phyloP scores from a whole-genome alignment of 257 asterid species.

The Solanum okadae region DNA sequence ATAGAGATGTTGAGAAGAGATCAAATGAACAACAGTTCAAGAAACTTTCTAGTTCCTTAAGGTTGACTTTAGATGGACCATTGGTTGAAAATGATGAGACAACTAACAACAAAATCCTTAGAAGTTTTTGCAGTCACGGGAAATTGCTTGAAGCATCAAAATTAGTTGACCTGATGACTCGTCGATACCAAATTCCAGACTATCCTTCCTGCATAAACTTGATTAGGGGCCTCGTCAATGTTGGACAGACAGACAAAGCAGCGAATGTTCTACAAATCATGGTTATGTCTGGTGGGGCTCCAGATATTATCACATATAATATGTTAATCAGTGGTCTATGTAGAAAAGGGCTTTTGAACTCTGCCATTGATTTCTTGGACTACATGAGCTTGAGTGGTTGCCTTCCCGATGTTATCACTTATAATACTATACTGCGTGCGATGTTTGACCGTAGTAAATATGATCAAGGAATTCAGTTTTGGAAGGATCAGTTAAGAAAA shows the following conservation, averaged over 20 bases:
- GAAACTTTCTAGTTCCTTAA: slow-evolving; percentile 21
- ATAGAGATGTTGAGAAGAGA: slow-evolving; percentile 14
- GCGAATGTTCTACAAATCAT: slow-evolving; percentile 49
- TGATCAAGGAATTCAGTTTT: slow-evolving; percentile 57
- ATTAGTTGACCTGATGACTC: slow-evolving; percentile 64
- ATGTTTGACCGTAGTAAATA: slow-evolving; percentile 52
- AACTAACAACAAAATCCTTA: slow-evolving; percentile 62
- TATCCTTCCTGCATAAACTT: slow-evolving; percentile 54
- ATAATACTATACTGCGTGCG: slow-evolving; percentile 58
- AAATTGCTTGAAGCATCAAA: slow-evolving; percentile 52
- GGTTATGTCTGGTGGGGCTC: slow-evolving; percentile 88
- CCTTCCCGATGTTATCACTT: slow-evolving; percentile 72
- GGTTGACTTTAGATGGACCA: slow-evolving; percentile 27
- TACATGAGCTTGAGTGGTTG: slow-evolving; percentile 85
- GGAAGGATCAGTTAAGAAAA: slow-evolving; percentile 71
- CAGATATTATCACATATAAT: slow-evolving; percentile 81
- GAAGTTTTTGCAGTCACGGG: slow-evolving; percentile 51
- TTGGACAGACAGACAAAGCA: slow-evolving; percentile 44
- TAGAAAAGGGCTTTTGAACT: slow-evolving; percentile 38
- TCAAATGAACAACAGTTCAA: slow-evolving; percentile 15
- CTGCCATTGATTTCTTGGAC: slow-evolving; percentile 54
- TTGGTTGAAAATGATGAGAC: slow-evolving; percentile 48
- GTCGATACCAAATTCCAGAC: slow-evolving; percentile 74
- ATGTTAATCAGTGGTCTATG: slow-evolving; percentile 78
- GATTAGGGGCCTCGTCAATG: slow-evolving; percentile 67